phyloP scores from a whole-genome alignment of 2,329 filamentous ascomycete genomes.

The Stemphylium vesicarium region DNA sequence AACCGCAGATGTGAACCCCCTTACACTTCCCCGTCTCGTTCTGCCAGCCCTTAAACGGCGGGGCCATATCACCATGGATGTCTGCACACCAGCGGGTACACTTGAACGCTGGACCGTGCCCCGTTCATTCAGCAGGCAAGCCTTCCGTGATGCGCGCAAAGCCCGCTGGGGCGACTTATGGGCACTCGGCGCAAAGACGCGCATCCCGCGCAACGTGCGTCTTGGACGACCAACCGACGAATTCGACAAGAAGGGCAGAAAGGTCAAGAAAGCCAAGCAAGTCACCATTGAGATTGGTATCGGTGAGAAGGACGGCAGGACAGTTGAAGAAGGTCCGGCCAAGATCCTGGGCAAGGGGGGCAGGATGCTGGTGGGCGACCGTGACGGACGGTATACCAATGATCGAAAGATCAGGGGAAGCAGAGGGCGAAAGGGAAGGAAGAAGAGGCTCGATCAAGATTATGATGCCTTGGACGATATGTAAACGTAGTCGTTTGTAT shows the following conservation, averaged over 20 bases:
- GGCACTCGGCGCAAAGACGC: conserved; percentile 92
- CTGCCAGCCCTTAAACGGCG: conserved; percentile 83
- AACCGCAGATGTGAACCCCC: conserved; percentile 53
- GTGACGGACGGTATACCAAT: conserved; percentile 35
- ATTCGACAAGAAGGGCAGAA: conserved; percentile 50
- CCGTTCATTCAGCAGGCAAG: conserved; percentile 77
- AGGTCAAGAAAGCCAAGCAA: conserved; percentile 40
- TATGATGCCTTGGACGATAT: conserved; percentile 27
- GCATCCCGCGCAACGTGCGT: conserved; percentile 66
- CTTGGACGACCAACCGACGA: conserved; percentile 59
- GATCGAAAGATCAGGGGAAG: conserved; percentile 48
- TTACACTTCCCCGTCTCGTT: conserved; percentile 78
- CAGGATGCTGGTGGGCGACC: conserved; percentile 39
- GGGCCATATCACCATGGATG: conserved; percentile 85
- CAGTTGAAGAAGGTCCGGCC: conserved; percentile 28
- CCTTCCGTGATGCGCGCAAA: conserved; percentile 93
- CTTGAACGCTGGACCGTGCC: conserved; percentile 96
- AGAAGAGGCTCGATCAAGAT: conserved; percentile 24
- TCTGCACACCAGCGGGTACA: conserved; percentile 84
- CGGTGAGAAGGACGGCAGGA: conserved; percentile 30
- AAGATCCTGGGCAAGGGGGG: conserved; percentile 20
- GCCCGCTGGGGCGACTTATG: conserved; percentile 91
- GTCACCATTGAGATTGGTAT: conserved; percentile 38
- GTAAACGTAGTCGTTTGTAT: conserved; percentile 6
- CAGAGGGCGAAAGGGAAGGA: conserved; percentile 50